A percentile compares a stretch with the other conserved stretches of the same genome.
These are phyloP conservation scores for Sequoia sempervirens DNA, from an alignment of 75 land plant species.

Conservation along the genomic window DNA sequence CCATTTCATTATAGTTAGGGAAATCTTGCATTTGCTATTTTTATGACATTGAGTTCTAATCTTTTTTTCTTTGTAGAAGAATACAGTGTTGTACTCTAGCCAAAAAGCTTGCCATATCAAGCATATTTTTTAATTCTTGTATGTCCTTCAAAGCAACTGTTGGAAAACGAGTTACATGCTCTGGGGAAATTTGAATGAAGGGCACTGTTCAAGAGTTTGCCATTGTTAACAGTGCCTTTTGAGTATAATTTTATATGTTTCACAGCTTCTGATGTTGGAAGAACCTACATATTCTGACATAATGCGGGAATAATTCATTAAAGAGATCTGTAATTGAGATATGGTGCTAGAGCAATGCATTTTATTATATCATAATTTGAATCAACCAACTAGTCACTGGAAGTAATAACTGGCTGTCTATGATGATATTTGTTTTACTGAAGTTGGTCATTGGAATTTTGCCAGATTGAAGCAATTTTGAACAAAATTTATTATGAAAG, in stretches of 20 bases:
- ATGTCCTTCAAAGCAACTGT: not conserved
- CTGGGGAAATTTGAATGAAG: not conserved
- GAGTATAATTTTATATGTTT: not conserved
- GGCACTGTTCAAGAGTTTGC: not conserved
- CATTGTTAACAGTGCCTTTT: not conserved
- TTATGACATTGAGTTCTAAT: not conserved
- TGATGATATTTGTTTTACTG: not conserved
- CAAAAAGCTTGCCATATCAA: not conserved
- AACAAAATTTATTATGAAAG: not conserved
- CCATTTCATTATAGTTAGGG: conserved; percentile 15
- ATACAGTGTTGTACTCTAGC: not conserved
- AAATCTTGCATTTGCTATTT: not conserved
- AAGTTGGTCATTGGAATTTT: not conserved
- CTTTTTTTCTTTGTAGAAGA: not conserved
- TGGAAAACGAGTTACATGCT: not conserved
- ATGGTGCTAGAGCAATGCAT: not conserved
- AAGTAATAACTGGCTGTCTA: not conserved
- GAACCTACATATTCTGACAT: not conserved
- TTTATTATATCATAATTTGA: not conserved
- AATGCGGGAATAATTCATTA: not conserved
- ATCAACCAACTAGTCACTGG: not conserved
- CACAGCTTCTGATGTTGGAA: not conserved
- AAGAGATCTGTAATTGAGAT: not conserved
- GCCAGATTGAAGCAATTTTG: not conserved
- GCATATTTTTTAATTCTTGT: not conserved